Conservation (phyloP, 2,329 filamentous ascomycete genomes). For the Epichloe amarillans region DNA sequence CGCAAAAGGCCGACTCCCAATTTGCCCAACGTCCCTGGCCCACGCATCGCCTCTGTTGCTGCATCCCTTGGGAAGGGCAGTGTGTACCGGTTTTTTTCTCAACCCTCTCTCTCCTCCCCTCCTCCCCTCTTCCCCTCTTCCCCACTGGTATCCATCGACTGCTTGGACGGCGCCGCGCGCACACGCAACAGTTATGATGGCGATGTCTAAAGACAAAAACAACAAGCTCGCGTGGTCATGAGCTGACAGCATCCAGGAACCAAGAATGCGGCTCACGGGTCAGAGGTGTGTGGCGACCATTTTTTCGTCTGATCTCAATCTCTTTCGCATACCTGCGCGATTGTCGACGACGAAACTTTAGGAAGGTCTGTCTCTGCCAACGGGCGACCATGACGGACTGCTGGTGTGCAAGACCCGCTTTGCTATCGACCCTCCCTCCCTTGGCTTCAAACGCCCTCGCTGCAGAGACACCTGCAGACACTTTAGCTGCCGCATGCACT, state of each 20-base stretch:
- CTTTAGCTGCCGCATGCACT: slow-evolving; percentile 21
- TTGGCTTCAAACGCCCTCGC: slow-evolving; percentile 24
- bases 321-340: slow-evolving; percentile 25
- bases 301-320: slow-evolving; percentile 26
- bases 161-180: neutral
- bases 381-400: neutral
- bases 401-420: slow-evolving; percentile 16
- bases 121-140: neutral
- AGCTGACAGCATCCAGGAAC: slow-evolving; percentile 10
- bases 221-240: slow-evolving; percentile 3
- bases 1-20: neutral
- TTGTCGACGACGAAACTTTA: slow-evolving; percentile 1
- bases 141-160: neutral
- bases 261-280: slow-evolving; percentile 17
- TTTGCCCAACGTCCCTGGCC: slow-evolving; percentile 5
- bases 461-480: slow-evolving; percentile 12
- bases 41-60: neutral
- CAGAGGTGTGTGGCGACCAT: slow-evolving; percentile 11
- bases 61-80: slow-evolving; percentile 10
- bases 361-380: slow-evolving; percentile 3
- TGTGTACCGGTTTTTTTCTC: neutral
- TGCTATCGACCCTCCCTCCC: slow-evolving; percentile 15
- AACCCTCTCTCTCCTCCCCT: neutral
- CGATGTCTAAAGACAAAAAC: slow-evolving; percentile 1
- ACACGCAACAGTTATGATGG: neutral